Percentiles rank a stretch among this genome's conserved stretches.
These are phyloP conservation scores for Colletotrichum cordylinicola DNA, from an alignment of 2,329 filamentous ascomycete species.

Conservation along the genomic window DNA sequence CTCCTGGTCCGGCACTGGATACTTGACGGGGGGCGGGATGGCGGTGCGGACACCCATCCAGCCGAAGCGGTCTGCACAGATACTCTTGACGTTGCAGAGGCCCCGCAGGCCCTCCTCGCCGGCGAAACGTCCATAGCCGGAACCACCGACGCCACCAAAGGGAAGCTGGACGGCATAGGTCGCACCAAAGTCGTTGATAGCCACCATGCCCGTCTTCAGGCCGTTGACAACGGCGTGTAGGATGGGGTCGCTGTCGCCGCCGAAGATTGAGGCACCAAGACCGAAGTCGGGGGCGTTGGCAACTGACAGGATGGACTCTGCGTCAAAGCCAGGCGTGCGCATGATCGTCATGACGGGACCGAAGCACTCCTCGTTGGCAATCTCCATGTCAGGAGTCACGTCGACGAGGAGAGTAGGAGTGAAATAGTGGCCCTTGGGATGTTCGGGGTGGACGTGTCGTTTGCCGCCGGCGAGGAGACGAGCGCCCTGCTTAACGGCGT, in stretches of 20 bases:
- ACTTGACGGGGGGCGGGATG: constrained; percentile 82
- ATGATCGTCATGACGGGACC: constrained; percentile 89
- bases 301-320: constrained; percentile 71
- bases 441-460: constrained; percentile 72
- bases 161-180: constrained; percentile 95
- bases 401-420: constrained; percentile 88
- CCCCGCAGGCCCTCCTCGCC: constrained; percentile 86
- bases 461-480: constrained; percentile 81
- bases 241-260: constrained; percentile 63
- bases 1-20: constrained; percentile 74
- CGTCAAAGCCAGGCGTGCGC: constrained; percentile 67
- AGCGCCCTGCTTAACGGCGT: constrained; percentile 81
- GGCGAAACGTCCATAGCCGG: constrained; percentile 91
- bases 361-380: constrained; percentile 92
- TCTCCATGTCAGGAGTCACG: constrained; percentile 83
- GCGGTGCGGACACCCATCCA: constrained; percentile 71
- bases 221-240: constrained; percentile 70
- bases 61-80: constrained; percentile 77
- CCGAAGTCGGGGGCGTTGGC: constrained; percentile 87
- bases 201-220: constrained; percentile 86
- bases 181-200: constrained; percentile 93
- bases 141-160: constrained; percentile 90
- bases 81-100: constrained; percentile 85
- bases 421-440: constrained; percentile 90
- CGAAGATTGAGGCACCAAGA: constrained; percentile 89